These are phyloP conservation scores for Septoria linicola DNA, from an alignment of 2,329 filamentous ascomycete genomes.

Conservation along the genomic window DNA sequence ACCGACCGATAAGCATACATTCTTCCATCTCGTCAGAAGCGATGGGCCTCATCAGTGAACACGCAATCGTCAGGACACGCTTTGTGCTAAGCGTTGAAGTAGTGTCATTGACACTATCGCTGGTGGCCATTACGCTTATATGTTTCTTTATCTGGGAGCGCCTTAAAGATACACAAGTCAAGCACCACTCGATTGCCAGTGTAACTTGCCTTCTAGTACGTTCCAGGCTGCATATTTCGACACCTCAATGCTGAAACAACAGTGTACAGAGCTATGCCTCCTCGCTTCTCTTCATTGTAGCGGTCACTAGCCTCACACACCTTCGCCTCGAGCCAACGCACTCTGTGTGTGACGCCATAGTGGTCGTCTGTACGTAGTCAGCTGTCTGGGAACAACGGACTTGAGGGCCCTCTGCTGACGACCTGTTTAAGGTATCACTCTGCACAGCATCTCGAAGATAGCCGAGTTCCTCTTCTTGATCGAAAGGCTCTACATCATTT, in stretches of 20 bases:
- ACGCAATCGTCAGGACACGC: slow-evolving; percentile 5
- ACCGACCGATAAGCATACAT: too few relatives aligned
- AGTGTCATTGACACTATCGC: slow-evolving; percentile 16
- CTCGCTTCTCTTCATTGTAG: slow-evolving; percentile 10
- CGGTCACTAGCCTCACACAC: slow-evolving; percentile 7
- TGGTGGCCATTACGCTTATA: slow-evolving; percentile 16
- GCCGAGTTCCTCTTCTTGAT: slow-evolving; percentile 22
- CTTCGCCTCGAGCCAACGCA: neutral
- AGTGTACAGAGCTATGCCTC: slow-evolving; percentile 6
- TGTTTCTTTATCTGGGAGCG: slow-evolving; percentile 15
- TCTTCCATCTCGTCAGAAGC: too few relatives aligned
- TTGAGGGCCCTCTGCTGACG: neutral
- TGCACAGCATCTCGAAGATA: slow-evolving; percentile 14
- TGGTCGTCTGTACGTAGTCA: slow-evolving; percentile 4
- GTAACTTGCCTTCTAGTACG: slow-evolving; percentile 5
- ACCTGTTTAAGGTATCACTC: slow-evolving; percentile 1
- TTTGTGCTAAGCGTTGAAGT: slow-evolving; percentile 17
- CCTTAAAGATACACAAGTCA: neutral
- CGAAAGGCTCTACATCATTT: slow-evolving; percentile 23
- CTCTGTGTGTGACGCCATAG: slow-evolving; percentile 7
- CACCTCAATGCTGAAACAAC: neutral
- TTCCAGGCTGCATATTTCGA: neutral
- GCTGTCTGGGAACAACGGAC: neutral
- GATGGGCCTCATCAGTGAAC: slow-evolving; percentile 19
- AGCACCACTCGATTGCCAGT: slow-evolving; percentile 2